A percentile compares a stretch with the other conserved stretches of the same genome.
phyloP scores from a whole-genome alignment of 495 filamentous ascomycete species.

The Lasiosphaeris hirsuta region DNA sequence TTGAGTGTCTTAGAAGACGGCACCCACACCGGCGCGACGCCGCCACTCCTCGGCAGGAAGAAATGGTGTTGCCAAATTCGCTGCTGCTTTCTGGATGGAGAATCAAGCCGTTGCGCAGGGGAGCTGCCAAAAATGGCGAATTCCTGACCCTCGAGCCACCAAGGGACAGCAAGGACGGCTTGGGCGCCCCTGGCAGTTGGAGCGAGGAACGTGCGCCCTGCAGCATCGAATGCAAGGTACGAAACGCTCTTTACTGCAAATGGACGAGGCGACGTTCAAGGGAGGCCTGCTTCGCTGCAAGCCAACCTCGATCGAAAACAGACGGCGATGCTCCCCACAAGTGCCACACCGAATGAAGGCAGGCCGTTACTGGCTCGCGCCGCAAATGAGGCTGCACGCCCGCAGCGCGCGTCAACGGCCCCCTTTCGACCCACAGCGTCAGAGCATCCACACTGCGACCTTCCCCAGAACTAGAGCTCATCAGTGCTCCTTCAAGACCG shows the following conservation, averaged over 20 bases:
- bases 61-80: too few species aligned
- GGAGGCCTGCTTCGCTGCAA: neutral
- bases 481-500: neutral
- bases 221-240: constrained; percentile 14
- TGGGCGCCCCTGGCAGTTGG: neutral
- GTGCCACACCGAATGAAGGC: constrained; percentile 1
- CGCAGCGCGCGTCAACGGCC: constrained; percentile 6
- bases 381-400: constrained; percentile 5
- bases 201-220: neutral
- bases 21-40: too few species aligned
- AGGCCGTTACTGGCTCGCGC: constrained; percentile 4
- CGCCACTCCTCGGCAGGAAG: too few species aligned
- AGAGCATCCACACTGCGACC: constrained; percentile 6
- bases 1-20: neutral
- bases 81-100: too few species aligned
- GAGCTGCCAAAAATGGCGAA: too few species aligned
- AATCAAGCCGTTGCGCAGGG: too few species aligned
- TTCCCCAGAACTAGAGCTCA: constrained; percentile 9
- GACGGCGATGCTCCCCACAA: neutral
- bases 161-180: too few species aligned
- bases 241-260: constrained; percentile 9
- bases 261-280: neutral
- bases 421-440: constrained; percentile 4
- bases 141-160: too few species aligned
- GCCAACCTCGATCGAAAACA: constrained; percentile 6